These are phyloP conservation scores for Pterula multifida DNA, from an alignment of 1,284 basidiomycete species.

Conservation along the genomic window DNA sequence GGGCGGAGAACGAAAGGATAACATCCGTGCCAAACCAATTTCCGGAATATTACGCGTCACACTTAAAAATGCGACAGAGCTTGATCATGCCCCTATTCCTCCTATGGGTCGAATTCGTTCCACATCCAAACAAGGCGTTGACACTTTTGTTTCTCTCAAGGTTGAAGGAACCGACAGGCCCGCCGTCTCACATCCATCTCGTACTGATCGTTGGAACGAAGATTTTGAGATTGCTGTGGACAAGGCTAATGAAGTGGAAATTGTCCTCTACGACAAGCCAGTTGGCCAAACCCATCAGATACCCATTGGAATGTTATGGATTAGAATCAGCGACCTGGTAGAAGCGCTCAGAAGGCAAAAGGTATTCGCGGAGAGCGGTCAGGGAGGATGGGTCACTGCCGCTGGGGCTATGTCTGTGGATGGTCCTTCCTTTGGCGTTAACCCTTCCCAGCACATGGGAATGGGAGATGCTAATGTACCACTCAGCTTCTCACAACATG, in stretches of 20 bases:
- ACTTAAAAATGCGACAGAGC: slow-evolving; percentile 81
- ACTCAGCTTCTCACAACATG: slow-evolving; percentile 25
- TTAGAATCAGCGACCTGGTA: slow-evolving; percentile 89
- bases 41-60: slow-evolving; percentile 90
- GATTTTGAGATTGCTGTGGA: slow-evolving; percentile 95
- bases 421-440: slow-evolving; percentile 22
- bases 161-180: slow-evolving; percentile 86
- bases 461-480: slow-evolving; percentile 44
- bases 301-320: slow-evolving; percentile 94
- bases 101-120: slow-evolving; percentile 51
- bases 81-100: slow-evolving; percentile 83
- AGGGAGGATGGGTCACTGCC: slow-evolving; percentile 82
- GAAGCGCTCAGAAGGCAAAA: slow-evolving; percentile 93
- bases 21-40: slow-evolving; percentile 82
- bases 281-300: slow-evolving; percentile 68
- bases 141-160: slow-evolving; percentile 91
- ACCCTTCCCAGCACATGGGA: slow-evolving; percentile 24
- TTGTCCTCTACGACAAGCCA: slow-evolving; percentile 92
- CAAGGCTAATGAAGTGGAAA: slow-evolving; percentile 97
- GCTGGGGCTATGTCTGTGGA: slow-evolving; percentile 74
- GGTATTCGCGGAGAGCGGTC: slow-evolving; percentile 73
- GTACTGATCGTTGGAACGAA: slow-evolving; percentile 96
- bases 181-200: slow-evolving; percentile 84
- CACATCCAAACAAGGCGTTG: slow-evolving; percentile 67
- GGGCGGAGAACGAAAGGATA: slow-evolving; percentile 85